Base-by-base conservation (phyloP, 1,284 basidiomycete genomes). In the Xanthoconium separans region DNA sequence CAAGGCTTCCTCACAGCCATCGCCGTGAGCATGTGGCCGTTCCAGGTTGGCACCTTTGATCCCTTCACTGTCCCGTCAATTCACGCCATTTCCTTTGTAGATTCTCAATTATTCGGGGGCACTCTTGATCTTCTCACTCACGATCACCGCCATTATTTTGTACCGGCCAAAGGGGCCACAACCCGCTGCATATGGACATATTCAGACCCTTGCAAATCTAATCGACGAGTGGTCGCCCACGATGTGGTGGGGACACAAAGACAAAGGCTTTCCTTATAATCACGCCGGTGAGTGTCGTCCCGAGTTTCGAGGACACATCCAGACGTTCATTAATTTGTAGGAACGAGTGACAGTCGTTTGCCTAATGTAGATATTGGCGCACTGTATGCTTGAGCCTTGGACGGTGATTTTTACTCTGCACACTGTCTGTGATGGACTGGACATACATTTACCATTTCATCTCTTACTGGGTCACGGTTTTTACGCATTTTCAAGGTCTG, bases 211-310 rank as follows among this genome's bases (percentile, higher is more conserved):
- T 12, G 70, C 64, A 3, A 69, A 70, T 45, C 46, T 69, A 49
- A 60, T 69, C 41, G 70, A 72, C 48, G 65, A 70, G 30, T 70
- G 66, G 69, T 64, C 69, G n/a, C 57, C 61, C 2, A 65, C 56
- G 2, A 70, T 72, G 60, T 70, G 69, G 70, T 72, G 69, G 69
- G 70, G 70, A 22, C 55, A 59, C 24, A 72, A 69, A 13, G 42
- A 34, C 0, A 13, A 15, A 2, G 50, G 51, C 30, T 22, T 22
- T 12, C 30, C 52, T 2, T 50, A 40, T 22, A 46, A 33, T 37
- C 58, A 59, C 53, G 66, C 68, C 0, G 68, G 66, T 65, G 50
- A 46, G 64, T 50, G n/a, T 18, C 3, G 6, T 49, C 10, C 13
- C 3, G n/a, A 34, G 39, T 37, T 12, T 41, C 2, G 10, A 16